Percentiles rank a stretch among this genome's conserved stretches.
These are phyloP conservation scores for Rosellinia necatrix DNA, from an alignment of 2,329 filamentous ascomycete genomes.

Conservation along the genomic window DNA sequence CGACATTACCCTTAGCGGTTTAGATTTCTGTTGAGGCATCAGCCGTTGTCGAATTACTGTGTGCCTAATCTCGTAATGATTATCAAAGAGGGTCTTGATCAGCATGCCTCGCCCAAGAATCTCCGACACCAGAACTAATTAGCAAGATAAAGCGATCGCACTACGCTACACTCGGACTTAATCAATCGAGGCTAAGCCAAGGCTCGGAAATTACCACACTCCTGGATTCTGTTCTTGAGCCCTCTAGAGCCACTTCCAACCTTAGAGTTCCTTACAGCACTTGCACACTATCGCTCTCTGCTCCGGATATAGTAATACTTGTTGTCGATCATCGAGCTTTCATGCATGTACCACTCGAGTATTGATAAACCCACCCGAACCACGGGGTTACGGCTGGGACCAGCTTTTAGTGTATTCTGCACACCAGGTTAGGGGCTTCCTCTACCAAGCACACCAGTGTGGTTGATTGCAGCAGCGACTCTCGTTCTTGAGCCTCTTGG, in stretches of 20 bases:
- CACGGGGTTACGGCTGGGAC: conserved; percentile 29
- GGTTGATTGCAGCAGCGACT: too few relatives aligned
- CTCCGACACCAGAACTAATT: conserved; percentile 10
- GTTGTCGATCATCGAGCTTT: conserved; percentile 22
- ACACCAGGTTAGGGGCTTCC: too few relatives aligned
- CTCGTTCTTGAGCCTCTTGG: conserved; percentile 15
- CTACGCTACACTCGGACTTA: neutral
- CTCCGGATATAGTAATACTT: conserved; percentile 5
- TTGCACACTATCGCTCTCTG: neutral
- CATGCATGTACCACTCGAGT: conserved; percentile 20
- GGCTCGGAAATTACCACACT: conserved; percentile 18
- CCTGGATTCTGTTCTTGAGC: conserved; percentile 7
- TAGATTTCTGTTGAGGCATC: too few relatives aligned
- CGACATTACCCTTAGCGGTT: too few relatives aligned
- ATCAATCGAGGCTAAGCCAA: conserved; percentile 1
- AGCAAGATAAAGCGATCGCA: conserved; percentile 3
- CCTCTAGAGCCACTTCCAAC: neutral
- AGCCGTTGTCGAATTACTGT: too few relatives aligned
- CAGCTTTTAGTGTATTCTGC: too few relatives aligned
- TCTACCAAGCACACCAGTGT: too few relatives aligned
- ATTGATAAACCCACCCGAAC: conserved; percentile 9
- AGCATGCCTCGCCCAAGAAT: neutral
- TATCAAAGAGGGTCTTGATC: conserved; percentile 3
- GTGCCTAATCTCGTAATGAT: too few relatives aligned
- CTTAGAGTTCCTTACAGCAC: neutral